Base-by-base conservation (phyloP, 257 asterid genomes). In the Asclepias syriaca region DNA sequence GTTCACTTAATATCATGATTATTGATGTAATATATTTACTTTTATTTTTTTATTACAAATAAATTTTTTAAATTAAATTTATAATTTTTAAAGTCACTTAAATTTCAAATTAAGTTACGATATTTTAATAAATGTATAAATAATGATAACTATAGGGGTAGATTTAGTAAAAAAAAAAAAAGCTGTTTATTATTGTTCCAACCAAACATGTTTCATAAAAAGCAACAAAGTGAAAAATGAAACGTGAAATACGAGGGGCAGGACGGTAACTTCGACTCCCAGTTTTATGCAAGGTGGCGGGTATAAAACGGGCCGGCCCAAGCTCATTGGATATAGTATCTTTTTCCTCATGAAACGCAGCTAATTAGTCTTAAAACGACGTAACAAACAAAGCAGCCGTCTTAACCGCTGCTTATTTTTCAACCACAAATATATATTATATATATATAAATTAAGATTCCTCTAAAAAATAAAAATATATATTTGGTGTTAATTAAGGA, bases 251-350 rank as follows among this genome's bases (percentile, higher is more conserved):
- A 10, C 67, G 49, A 66, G 67, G 72, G 74, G 75, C 11, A 69
- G 64, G 43, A 69, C 74, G 40, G 79, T 75, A 60, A 75, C 55
- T 75, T 69, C 29, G 74, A 54, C 68, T 56, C 3, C 15, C 8
- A 7, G 3, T 40, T 40, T 8, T 6, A 16, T 24, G 46, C 0
- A 56, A 15, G 48, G 60, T n/a, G 45, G 16, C 11, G 13, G 39
- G 37, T 15, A 19, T 32, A 19, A 37, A 12, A 61, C 80, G 88
- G 90, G 84, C 95, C 92, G 90, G 90, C 84, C 89, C 89, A 81
- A 79, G 71, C 51, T 65, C 65, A 77, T 80, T 54, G 87, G 85
- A 77, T 77, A 77, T 77, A 74, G 51, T 51, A 43, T 73, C 58
- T 54, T 0, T 14, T 64, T 54, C 22, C 46, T 8, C 58, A 54